A percentile compares a stretch with the other conserved stretches of the same genome.
Evolutionary conservation across 176 grass and related monocot genomes (phyloP).

Genomic region (Chrysopogon serrulatus): DNA sequence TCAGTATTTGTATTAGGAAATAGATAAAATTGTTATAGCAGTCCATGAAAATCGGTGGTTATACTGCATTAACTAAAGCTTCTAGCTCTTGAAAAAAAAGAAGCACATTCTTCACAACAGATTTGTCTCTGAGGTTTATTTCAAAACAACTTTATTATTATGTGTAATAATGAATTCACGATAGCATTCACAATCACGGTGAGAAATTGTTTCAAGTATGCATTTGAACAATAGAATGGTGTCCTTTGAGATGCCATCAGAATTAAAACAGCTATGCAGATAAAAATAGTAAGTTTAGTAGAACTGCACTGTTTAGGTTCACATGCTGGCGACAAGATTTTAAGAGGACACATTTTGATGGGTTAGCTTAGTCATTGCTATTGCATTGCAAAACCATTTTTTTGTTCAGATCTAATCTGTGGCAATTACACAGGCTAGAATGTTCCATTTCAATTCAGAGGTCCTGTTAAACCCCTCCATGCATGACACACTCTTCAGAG

Average conservation of each 20-base stretch:
- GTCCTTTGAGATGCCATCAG: neutral
- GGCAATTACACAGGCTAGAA: constrained; percentile 57
- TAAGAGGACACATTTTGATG: neutral
- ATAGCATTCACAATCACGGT: neutral
- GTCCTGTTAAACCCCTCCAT: constrained; percentile 53
- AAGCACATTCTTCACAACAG: neutral
- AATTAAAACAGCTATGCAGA: neutral
- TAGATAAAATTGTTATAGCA: neutral
- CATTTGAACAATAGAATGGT: neutral
- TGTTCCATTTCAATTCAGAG: constrained; percentile 94
- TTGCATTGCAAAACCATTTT: neutral
- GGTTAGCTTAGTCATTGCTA: neutral
- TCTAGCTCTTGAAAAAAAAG: neutral
- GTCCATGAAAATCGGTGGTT: neutral
- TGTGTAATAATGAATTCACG: neutral
- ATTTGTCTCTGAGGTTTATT: neutral
- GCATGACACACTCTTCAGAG: constrained; percentile 68
- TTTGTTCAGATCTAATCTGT: constrained; percentile 30
- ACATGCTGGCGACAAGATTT: neutral
- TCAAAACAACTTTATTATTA: neutral
- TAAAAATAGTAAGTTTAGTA: neutral
- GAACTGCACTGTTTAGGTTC: neutral
- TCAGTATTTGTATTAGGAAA: neutral
- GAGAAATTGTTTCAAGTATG: neutral
- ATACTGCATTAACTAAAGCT: neutral